A percentile compares a stretch with the other conserved stretches of the same genome.
Evolutionary conservation across 2,329 filamentous ascomycete genomes (phyloP).

Genomic region (Alternaria solani): DNA sequence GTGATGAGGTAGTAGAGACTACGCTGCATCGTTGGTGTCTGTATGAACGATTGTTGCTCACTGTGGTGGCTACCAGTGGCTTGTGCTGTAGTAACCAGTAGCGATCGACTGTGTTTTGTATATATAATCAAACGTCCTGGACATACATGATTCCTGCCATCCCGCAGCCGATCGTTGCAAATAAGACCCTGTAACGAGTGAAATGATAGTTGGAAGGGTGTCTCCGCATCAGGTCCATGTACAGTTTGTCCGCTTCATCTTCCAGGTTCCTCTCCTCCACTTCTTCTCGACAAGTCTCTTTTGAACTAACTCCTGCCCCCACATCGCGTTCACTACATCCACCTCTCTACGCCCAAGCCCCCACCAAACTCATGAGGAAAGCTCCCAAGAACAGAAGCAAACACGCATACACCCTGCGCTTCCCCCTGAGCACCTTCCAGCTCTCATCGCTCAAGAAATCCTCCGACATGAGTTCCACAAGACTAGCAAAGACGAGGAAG

Average conservation of each 20-base stretch:
- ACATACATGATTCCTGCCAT: background rate
- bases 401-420: conserved; percentile 68
- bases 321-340: background rate
- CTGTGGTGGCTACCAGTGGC: background rate
- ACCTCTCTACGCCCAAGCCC: conserved; percentile 69
- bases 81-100: background rate
- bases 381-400: conserved; percentile 70
- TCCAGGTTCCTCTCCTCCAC: background rate
- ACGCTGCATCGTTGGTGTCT: background rate
- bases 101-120: background rate
- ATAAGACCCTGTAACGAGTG: background rate
- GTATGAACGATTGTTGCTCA: background rate
- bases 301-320: background rate
- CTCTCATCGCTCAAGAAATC: conserved; percentile 82
- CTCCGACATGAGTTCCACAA: conserved; percentile 85
- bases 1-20: background rate
- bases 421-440: conserved; percentile 71
- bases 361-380: conserved; percentile 73
- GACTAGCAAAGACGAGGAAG: conserved; percentile 79
- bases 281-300: background rate
- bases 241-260: background rate
- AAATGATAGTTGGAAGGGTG: background rate
- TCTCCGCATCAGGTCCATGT: background rate
- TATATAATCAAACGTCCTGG: background rate
- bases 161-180: background rate